Conservation (phyloP, 192 early-diverging fungal species). For the Coemansia sp. region DNA sequence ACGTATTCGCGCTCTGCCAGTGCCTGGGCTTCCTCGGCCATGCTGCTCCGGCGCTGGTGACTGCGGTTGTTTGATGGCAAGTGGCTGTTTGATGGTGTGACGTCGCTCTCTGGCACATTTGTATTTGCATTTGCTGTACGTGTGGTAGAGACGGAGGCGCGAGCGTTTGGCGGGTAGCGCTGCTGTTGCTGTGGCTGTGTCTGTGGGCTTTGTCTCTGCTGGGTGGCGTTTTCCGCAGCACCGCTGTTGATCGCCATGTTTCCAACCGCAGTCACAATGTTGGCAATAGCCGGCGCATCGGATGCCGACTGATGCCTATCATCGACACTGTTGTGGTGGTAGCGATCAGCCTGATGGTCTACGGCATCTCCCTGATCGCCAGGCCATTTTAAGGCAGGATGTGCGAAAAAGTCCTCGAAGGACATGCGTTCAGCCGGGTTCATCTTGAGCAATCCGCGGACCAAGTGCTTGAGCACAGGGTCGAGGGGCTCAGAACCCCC, state of each 20-base stretch:
- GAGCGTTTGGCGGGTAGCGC: not conserved
- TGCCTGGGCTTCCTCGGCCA: conserved; percentile 50
- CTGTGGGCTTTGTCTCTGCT: conserved; percentile 2
- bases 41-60: conserved; percentile 7
- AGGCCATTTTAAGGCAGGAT: conserved; percentile 57
- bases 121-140: no score
- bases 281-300: not conserved
- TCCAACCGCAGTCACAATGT: not conserved
- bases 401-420: conserved; percentile 93
- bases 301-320: not conserved
- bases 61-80: not conserved
- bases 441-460: conserved; percentile 76
- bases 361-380: conserved; percentile 1
- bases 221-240: not conserved
- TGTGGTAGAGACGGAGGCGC: no score
- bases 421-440: conserved; percentile 86
- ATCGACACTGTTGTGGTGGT: not conserved
- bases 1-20: conserved; percentile 70
- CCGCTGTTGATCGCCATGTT: not conserved
- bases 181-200: conserved; percentile 2
- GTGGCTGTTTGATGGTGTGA: not conserved
- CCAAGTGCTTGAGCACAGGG: conserved; percentile 53
- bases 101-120: no score
- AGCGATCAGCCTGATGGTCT: not conserved
- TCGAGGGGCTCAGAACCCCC: conserved; percentile 24